These are phyloP conservation scores for Sugiyamaella sp. DNA, from an alignment of 1,139 yeast genomes.

Conservation along the genomic window DNA sequence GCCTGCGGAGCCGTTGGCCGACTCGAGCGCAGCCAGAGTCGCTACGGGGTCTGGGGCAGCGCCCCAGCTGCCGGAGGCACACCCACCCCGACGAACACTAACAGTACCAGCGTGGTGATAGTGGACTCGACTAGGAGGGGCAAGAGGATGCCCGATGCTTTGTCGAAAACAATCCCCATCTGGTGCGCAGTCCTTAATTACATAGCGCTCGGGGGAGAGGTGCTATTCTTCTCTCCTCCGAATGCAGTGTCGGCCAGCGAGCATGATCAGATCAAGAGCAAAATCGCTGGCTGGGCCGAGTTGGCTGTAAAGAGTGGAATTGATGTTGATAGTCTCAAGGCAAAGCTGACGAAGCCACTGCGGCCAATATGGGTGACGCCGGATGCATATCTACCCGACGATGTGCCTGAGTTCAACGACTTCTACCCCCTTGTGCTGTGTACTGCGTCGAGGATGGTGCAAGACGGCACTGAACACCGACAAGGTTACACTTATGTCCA, in stretches of 20 bases:
- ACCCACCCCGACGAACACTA: too few relatives aligned
- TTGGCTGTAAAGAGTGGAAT: slow-evolving; percentile 48
- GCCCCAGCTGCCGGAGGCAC: background rate
- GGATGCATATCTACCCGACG: slow-evolving; percentile 45
- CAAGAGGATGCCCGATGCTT: slow-evolving; percentile 81
- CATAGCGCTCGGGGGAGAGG: slow-evolving; percentile 45
- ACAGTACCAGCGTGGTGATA: slow-evolving; percentile 46
- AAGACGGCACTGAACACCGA: slow-evolving; percentile 54
- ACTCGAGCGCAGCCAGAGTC: too few relatives aligned
- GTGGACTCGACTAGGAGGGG: slow-evolving; percentile 88
- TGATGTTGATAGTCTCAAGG: slow-evolving; percentile 42
- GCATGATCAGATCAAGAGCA: slow-evolving; percentile 52
- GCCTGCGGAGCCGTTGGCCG: background rate
- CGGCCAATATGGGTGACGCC: slow-evolving; percentile 78
- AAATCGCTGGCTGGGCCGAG: slow-evolving; percentile 54
- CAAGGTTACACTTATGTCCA: slow-evolving; percentile 67
- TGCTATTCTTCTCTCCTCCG: slow-evolving; percentile 52
- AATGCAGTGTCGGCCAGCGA: slow-evolving; percentile 62
- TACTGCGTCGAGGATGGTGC: slow-evolving; percentile 65
- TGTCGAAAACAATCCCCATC: slow-evolving; percentile 83
- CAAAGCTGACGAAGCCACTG: slow-evolving; percentile 52
- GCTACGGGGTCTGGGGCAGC: background rate
- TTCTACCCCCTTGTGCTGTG: slow-evolving; percentile 55
- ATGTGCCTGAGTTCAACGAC: slow-evolving; percentile 36
- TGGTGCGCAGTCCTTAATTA: slow-evolving; percentile 85